Evolutionary conservation across 192 early-diverging fungal species (phyloP).

Genomic region (Radiomyces spectabilis): DNA sequence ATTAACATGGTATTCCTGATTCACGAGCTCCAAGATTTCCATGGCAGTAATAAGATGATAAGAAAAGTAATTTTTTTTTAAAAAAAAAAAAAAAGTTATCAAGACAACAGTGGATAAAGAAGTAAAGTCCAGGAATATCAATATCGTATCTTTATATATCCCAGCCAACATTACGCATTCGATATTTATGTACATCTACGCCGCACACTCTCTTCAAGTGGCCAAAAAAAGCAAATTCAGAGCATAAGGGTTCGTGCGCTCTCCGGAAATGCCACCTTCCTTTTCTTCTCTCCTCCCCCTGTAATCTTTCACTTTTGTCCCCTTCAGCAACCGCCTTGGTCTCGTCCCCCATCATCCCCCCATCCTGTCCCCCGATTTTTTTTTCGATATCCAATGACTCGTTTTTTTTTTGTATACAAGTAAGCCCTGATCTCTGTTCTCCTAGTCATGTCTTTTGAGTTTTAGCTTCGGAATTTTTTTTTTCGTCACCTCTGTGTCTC

Average conservation of each 20-base stretch:
- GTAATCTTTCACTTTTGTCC: neutral
- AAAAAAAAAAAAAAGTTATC: neutral
- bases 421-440: neutral
- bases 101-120: neutral
- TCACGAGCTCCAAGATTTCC: conserved; percentile 57
- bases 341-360: neutral
- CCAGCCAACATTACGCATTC: neutral
- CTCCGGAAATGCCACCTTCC: neutral
- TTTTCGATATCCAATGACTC: neutral
- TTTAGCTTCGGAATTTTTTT: too few relatives aligned
- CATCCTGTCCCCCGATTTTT: neutral
- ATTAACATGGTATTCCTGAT: conserved; percentile 35
- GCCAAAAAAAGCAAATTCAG: neutral
- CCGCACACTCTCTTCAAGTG: neutral
- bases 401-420: neutral
- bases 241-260: neutral
- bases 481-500: too few relatives aligned
- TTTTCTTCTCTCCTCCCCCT: neutral
- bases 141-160: neutral
- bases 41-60: conserved; percentile 14
- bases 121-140: neutral
- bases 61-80: neutral
- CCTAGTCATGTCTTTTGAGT: too few relatives aligned
- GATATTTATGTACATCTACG: neutral
- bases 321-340: too few relatives aligned